Conservation (phyloP, 2,329 filamentous ascomycete genomes). For the Calonectria naviculata region DNA sequence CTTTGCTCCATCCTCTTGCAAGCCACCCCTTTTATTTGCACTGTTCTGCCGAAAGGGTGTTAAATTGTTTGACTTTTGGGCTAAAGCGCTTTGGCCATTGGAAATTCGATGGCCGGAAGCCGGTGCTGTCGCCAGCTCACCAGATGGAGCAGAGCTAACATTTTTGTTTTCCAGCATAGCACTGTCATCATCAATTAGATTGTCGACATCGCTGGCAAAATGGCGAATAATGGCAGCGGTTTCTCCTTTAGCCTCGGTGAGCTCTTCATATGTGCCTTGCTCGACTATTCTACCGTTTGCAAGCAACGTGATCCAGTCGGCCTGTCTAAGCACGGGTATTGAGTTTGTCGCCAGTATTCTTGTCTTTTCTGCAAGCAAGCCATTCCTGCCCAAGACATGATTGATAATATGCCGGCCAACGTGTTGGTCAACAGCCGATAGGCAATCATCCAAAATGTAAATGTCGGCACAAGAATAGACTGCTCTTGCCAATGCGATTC, state of each 20-base stretch:
- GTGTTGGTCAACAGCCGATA: conserved; percentile 2
- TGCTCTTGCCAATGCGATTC: neutral
- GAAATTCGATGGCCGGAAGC: neutral
- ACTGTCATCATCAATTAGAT: neutral
- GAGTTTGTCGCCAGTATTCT: conserved; percentile 1
- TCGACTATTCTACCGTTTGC: neutral
- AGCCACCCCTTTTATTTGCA: neutral
- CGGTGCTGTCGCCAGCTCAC: too few relatives aligned
- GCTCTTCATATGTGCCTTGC: neutral
- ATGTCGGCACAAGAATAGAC: neutral
- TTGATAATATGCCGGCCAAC: conserved; percentile 5
- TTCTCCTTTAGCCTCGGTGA: neutral
- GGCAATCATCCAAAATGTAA: neutral
- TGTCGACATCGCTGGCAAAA: neutral
- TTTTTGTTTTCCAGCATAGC: neutral
- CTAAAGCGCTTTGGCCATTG: neutral
- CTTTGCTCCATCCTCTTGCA: neutral
- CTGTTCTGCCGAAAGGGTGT: too few relatives aligned
- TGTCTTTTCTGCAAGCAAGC: neutral
- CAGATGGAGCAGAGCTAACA: neutral
- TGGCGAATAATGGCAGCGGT: neutral
- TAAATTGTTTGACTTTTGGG: neutral
- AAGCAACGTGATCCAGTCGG: neutral
- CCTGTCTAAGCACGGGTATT: neutral
- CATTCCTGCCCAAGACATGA: neutral